Conservation (phyloP, 345 rosid species). For the Eucalyptus regnans region DNA sequence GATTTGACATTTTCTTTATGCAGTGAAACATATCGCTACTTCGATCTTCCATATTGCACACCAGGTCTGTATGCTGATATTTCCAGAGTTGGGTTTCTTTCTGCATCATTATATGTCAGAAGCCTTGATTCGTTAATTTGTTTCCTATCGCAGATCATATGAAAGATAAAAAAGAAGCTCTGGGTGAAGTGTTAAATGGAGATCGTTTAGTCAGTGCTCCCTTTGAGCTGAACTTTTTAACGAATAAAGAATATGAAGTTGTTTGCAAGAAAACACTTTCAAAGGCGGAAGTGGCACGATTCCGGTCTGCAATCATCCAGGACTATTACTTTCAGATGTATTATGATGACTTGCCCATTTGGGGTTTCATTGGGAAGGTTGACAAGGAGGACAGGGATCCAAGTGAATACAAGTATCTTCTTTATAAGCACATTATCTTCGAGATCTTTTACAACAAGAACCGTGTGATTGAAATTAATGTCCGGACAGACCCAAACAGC, state of each 20-base stretch:
- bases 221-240: not conserved
- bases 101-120: not conserved
- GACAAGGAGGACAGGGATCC: constrained; percentile 29
- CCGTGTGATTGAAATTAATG: constrained; percentile 28
- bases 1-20: constrained; percentile 3
- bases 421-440: constrained; percentile 24
- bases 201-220: constrained; percentile 6
- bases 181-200: constrained; percentile 8
- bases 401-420: constrained; percentile 23
- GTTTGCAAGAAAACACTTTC: not conserved
- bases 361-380: constrained; percentile 40
- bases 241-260: not conserved
- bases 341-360: constrained; percentile 36
- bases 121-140: not conserved
- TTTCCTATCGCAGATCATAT: not conserved
- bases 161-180: constrained; percentile 2
- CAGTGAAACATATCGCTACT: constrained; percentile 87
- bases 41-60: constrained; percentile 33
- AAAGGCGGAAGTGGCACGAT: constrained; percentile 1
- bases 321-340: constrained; percentile 43
- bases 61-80: constrained; percentile 8
- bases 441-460: constrained; percentile 29
- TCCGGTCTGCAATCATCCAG: constrained; percentile 1
- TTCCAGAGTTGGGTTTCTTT: not conserved
- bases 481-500: constrained; percentile 15